phyloP scores from a whole-genome alignment of 2,329 filamentous ascomycete genomes.

The Xylariomycetidae sp. region DNA sequence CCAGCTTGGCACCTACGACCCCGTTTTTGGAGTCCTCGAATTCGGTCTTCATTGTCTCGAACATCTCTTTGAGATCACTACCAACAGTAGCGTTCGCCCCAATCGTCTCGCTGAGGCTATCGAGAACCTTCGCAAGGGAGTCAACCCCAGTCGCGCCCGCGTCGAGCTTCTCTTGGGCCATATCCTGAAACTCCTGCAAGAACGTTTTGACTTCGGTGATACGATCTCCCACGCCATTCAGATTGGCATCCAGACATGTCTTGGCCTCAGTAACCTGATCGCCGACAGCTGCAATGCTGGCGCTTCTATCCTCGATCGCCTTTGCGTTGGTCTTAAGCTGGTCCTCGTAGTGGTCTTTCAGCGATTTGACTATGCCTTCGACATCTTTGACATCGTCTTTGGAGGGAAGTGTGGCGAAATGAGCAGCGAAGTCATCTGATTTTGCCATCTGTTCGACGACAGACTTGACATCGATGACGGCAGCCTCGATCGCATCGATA shows the following conservation, averaged over 20 bases:
- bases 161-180: conserved; percentile 70
- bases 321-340: conserved; percentile 64
- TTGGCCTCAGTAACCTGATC: conserved; percentile 77
- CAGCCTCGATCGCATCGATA: conserved; percentile 71
- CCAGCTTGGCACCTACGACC: conserved; percentile 75
- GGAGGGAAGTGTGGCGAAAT: conserved; percentile 57
- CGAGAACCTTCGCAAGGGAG: conserved; percentile 63
- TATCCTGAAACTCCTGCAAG: conserved; percentile 70
- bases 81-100: conserved; percentile 50
- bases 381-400: conserved; percentile 71
- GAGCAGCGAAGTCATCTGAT: too few relatives aligned
- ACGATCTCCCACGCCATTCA: too few relatives aligned
- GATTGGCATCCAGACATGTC: conserved; percentile 65
- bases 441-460: conserved; percentile 68
- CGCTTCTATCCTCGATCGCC: conserved; percentile 33
- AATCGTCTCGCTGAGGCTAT: conserved; percentile 59
- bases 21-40: conserved; percentile 81
- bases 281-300: conserved; percentile 65
- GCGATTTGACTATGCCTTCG: conserved; percentile 64
- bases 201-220: conserved; percentile 75
- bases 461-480: conserved; percentile 79
- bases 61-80: conserved; percentile 64
- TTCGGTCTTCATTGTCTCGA: conserved; percentile 71
- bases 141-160: conserved; percentile 69
- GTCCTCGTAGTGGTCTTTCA: conserved; percentile 60